Percentiles rank a stretch among this genome's conserved stretches.
Evolutionary conservation across 768 basidiomycete species (phyloP).

Genomic region (Galerina sulciceps): DNA sequence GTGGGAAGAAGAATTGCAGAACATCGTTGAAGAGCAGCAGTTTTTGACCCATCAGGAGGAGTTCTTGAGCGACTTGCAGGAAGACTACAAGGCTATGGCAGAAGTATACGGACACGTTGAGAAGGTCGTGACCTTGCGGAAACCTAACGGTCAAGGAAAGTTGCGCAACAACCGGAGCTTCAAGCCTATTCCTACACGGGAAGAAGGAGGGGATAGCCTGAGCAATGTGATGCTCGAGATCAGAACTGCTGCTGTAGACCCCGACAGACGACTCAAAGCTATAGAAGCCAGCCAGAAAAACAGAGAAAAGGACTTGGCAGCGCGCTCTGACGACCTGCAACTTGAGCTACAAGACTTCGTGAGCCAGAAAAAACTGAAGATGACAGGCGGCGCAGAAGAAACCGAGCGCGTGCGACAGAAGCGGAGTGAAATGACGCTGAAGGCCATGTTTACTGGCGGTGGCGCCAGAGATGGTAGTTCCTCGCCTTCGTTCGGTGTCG

Average conservation of each 20-base stretch:
- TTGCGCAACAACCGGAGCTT: constrained; percentile 47
- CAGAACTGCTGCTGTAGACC: constrained; percentile 79
- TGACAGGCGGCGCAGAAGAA: constrained; percentile 96
- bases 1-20: constrained; percentile 95
- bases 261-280: constrained; percentile 85
- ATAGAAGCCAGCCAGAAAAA: constrained; percentile 88
- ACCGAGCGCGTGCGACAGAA: constrained; percentile 85
- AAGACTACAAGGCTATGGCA: constrained; percentile 88
- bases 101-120: constrained; percentile 92
- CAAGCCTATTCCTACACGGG: constrained; percentile 57
- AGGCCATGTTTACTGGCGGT: constrained; percentile 75
- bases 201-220: constrained; percentile 70
- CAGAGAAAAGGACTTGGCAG: constrained; percentile 75
- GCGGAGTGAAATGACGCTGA: constrained; percentile 82
- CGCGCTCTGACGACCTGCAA: constrained; percentile 81
- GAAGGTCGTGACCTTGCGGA: constrained; percentile 79
- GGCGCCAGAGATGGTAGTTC: constrained; percentile 12
- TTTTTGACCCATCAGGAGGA: constrained; percentile 93
- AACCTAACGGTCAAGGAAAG: constrained; percentile 44
- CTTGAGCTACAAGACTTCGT: constrained; percentile 88
- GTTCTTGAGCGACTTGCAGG: constrained; percentile 83
- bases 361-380: constrained; percentile 82
- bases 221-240: constrained; percentile 92
- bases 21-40: constrained; percentile 96
- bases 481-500: constrained; percentile 20